phyloP scores from a whole-genome alignment of 2,329 filamentous ascomycete species.

The Fusarium abutilonis region DNA sequence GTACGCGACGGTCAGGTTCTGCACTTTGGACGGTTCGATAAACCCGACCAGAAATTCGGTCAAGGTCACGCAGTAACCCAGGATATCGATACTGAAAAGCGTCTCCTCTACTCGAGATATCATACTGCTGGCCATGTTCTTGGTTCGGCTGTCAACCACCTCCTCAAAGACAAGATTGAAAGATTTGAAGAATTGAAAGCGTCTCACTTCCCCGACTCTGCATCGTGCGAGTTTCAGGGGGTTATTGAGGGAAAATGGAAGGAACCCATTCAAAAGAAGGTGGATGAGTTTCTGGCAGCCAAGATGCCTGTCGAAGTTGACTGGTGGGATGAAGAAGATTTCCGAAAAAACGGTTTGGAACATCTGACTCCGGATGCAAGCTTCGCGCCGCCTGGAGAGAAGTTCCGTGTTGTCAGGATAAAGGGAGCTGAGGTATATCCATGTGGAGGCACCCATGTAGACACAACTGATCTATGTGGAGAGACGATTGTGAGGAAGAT shows the following conservation, averaged over 20 bases:
- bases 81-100: slow-evolving; percentile 67
- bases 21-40: slow-evolving; percentile 70
- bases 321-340: slow-evolving; percentile 74
- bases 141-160: slow-evolving; percentile 70
- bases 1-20: slow-evolving; percentile 65
- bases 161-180: slow-evolving; percentile 62
- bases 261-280: slow-evolving; percentile 66
- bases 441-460: slow-evolving; percentile 79
- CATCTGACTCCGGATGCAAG: slow-evolving; percentile 63
- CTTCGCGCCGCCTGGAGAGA: slow-evolving; percentile 52
- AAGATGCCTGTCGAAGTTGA: slow-evolving; percentile 68
- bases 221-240: slow-evolving; percentile 74
- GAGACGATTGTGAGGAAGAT: slow-evolving; percentile 74
- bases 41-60: slow-evolving; percentile 48
- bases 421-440: slow-evolving; percentile 75
- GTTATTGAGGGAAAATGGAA: slow-evolving; percentile 72
- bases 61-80: slow-evolving; percentile 62
- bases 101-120: slow-evolving; percentile 71
- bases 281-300: slow-evolving; percentile 66
- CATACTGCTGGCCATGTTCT: slow-evolving; percentile 81
- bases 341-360: slow-evolving; percentile 62
- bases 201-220: slow-evolving; percentile 74
- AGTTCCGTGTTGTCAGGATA: slow-evolving; percentile 74
- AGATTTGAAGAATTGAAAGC: slow-evolving; percentile 75
- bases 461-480: slow-evolving; percentile 66